A percentile compares a stretch with the other conserved stretches of the same genome.
Conservation (phyloP, 108 stramenopile genomes). For the Nitzschia palea region DNA sequence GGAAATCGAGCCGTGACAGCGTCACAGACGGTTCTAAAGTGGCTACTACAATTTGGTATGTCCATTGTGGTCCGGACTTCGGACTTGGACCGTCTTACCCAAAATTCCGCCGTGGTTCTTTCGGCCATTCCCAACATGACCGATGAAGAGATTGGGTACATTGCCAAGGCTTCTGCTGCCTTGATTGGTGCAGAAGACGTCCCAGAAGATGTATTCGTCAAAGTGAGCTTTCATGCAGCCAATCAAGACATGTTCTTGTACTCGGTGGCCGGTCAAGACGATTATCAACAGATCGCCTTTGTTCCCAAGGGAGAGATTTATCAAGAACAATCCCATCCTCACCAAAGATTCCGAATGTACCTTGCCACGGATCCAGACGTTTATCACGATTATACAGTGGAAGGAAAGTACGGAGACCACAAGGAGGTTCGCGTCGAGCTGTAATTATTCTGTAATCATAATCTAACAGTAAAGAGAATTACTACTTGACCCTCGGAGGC, state of each 20-base stretch:
- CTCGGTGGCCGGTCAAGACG: constrained; percentile 44
- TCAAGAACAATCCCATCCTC: constrained; percentile 45
- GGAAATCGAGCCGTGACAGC: constrained; percentile 8
- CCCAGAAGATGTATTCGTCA: constrained; percentile 47
- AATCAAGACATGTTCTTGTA: constrained; percentile 44
- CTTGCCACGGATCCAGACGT: constrained; percentile 40
- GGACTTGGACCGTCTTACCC: constrained; percentile 12
- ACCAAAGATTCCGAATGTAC: constrained; percentile 37
- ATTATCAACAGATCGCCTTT: constrained; percentile 35
- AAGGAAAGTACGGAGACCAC: constrained; percentile 50
- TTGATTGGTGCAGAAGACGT: constrained; percentile 48
- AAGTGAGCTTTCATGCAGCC: constrained; percentile 44
- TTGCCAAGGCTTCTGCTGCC: constrained; percentile 41
- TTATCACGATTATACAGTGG: constrained; percentile 32
- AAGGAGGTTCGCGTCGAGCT: constrained; percentile 40
- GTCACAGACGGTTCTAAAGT: constrained; percentile 32
- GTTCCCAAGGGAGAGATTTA: constrained; percentile 35
- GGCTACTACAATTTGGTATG: constrained; percentile 38
- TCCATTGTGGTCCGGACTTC: constrained; percentile 52
- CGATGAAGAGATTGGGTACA: constrained; percentile 26
- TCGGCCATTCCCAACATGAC: constrained; percentile 30
- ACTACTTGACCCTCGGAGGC: too few species aligned
- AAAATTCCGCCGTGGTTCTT: constrained; percentile 38
- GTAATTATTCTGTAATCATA: too few species aligned
- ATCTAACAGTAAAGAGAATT: too few species aligned